These are phyloP conservation scores for Lactarius sanguifluus DNA, from an alignment of 768 basidiomycete genomes.

Conservation along the genomic window DNA sequence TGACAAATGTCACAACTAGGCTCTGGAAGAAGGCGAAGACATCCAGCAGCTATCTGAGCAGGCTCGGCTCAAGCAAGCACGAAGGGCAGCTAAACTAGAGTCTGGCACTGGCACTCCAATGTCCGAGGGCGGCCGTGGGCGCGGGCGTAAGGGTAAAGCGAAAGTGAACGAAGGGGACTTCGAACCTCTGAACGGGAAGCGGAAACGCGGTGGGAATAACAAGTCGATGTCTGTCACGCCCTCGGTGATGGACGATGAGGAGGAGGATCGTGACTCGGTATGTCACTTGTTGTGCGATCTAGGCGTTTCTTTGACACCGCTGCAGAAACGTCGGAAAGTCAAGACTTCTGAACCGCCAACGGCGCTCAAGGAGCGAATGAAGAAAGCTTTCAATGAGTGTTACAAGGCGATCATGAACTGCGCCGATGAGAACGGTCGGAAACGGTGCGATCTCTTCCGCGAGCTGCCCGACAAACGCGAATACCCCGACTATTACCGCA, in stretches of 20 bases:
- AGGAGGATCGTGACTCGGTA: conserved; percentile 69
- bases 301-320: not conserved
- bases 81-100: conserved; percentile 55
- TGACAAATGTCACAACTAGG: conserved; percentile 40
- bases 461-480: conserved; percentile 84
- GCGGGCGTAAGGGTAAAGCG: conserved; percentile 56
- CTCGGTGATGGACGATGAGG: conserved; percentile 71
- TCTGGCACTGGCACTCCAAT: conserved; percentile 65
- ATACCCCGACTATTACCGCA: conserved; percentile 90
- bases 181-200: conserved; percentile 54
- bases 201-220: conserved; percentile 61
- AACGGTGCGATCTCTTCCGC: conserved; percentile 83
- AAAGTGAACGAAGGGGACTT: conserved; percentile 44
- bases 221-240: conserved; percentile 79
- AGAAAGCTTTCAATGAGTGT: conserved; percentile 77
- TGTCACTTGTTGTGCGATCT: conserved; percentile 32
- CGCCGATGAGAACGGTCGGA: conserved; percentile 71
- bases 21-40: conserved; percentile 81
- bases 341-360: conserved; percentile 59
- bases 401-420: conserved; percentile 70
- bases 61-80: conserved; percentile 61
- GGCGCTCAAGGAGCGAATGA: conserved; percentile 70
- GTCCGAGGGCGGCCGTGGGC: conserved; percentile 56
- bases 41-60: conserved; percentile 70
- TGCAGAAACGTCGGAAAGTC: conserved; percentile 84